Conservation (phyloP, 2,329 filamentous ascomycete species). For the Aspergillus brasiliensis region DNA sequence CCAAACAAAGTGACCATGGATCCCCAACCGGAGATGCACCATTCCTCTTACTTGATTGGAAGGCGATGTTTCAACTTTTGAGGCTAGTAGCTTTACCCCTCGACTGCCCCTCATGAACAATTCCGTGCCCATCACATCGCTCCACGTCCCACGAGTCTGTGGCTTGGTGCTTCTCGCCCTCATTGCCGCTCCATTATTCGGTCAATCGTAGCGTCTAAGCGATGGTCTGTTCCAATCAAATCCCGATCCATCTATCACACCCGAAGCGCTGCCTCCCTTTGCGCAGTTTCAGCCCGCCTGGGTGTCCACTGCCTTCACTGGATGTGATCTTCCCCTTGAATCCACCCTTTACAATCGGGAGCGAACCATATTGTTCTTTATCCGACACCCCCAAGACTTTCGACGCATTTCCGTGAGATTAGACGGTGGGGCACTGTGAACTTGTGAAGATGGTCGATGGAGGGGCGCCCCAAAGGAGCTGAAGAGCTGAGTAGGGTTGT, state of each 20-base stretch:
- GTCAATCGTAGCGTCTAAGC: not conserved
- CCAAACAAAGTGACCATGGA: not conserved
- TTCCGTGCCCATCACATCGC: not conserved
- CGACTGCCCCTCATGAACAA: not conserved
- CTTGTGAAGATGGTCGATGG: not conserved
- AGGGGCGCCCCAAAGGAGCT: constrained; percentile 3
- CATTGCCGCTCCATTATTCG: not conserved
- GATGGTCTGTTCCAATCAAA: not conserved
- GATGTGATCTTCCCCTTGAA: constrained; percentile 7
- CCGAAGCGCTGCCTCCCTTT: not conserved
- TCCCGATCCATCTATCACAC: not conserved
- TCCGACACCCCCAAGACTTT: not conserved
- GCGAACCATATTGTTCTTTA: not conserved
- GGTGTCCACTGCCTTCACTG: not conserved
- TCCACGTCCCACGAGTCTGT: not conserved
- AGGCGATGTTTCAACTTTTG: not conserved
- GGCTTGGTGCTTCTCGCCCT: not conserved
- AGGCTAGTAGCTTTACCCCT: not conserved
- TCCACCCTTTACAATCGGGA: not conserved
- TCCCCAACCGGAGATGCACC: not conserved
- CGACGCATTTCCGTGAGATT: not conserved
- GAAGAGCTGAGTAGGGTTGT: constrained; percentile 5
- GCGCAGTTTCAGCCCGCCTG: not conserved
- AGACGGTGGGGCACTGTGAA: constrained; percentile 1
- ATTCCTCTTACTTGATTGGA: not conserved